These are phyloP conservation scores for Geranomyces variabilis DNA, from an alignment of 192 early-diverging fungal species.

Conservation along the genomic window DNA sequence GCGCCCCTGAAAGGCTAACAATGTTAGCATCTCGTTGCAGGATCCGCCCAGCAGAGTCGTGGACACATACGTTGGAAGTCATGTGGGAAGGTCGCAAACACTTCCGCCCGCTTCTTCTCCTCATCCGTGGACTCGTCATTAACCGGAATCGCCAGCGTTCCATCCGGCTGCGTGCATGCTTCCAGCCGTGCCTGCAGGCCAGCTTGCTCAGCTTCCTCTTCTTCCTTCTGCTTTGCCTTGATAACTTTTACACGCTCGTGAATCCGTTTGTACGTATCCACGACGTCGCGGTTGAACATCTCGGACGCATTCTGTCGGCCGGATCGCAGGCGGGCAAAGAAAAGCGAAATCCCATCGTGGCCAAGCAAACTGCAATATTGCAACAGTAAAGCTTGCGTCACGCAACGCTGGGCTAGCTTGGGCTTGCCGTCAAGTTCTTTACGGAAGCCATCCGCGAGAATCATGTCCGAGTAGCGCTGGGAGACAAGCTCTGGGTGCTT, in stretches of 20 bases:
- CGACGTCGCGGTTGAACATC: slow-evolving; percentile 87
- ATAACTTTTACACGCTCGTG: slow-evolving; percentile 71
- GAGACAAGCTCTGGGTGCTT: slow-evolving; percentile 72
- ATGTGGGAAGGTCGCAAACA: slow-evolving; percentile 71
- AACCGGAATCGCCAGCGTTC: slow-evolving; percentile 71
- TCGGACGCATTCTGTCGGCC: slow-evolving; percentile 61
- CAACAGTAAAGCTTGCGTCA: slow-evolving; percentile 80
- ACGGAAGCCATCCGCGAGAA: slow-evolving; percentile 83
- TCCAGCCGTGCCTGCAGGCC: slow-evolving; percentile 60
- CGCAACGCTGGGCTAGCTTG: slow-evolving; percentile 69
- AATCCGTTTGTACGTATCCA: slow-evolving; percentile 82
- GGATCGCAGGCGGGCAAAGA: slow-evolving; percentile 67
- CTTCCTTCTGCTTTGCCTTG: slow-evolving; percentile 54
- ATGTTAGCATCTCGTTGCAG: slow-evolving; percentile 22
- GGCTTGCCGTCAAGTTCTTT: slow-evolving; percentile 73
- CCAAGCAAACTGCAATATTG: slow-evolving; percentile 86
- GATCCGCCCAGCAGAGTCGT: no score
- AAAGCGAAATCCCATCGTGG: slow-evolving; percentile 78
- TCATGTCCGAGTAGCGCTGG: slow-evolving; percentile 76
- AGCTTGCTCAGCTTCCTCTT: slow-evolving; percentile 39
- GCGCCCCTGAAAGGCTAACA: slow-evolving; percentile 50
- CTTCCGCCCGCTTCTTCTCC: slow-evolving; percentile 61
- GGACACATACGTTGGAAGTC: slow-evolving; percentile 60
- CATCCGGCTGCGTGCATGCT: slow-evolving; percentile 77
- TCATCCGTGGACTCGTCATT: slow-evolving; percentile 61